A percentile compares a stretch with the other conserved stretches of the same genome.
Evolutionary conservation across 2,329 filamentous ascomycete genomes (phyloP).

Genomic region (Colletotrichum chlorophyti): DNA sequence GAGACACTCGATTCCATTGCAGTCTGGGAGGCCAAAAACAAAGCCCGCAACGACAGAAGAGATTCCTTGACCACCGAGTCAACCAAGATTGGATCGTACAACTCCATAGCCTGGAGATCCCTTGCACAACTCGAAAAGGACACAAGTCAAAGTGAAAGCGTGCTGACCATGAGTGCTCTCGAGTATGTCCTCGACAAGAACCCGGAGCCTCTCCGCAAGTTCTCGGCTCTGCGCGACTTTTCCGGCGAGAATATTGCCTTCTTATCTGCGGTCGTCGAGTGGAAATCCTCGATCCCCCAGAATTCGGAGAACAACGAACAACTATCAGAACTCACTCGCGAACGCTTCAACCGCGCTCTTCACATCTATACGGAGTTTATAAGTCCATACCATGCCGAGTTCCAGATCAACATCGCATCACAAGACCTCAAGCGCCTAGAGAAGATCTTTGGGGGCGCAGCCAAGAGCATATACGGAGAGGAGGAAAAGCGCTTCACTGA

Average conservation of each 20-base stretch:
- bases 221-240: conserved; percentile 71
- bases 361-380: conserved; percentile 69
- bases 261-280: conserved; percentile 62
- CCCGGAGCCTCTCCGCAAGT: conserved; percentile 65
- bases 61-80: conserved; percentile 36
- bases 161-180: conserved; percentile 62
- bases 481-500: conserved; percentile 41
- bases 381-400: conserved; percentile 66
- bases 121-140: conserved; percentile 45
- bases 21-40: conserved; percentile 49
- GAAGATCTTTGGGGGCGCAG: conserved; percentile 61
- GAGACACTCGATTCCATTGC: conserved; percentile 58
- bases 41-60: conserved; percentile 8
- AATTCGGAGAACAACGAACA: conserved; percentile 24
- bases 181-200: conserved; percentile 67
- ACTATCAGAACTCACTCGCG: conserved; percentile 45
- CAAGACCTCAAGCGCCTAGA: conserved; percentile 61
- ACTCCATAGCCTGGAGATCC: conserved; percentile 38
- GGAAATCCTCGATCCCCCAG: conserved; percentile 51
- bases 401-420: conserved; percentile 71
- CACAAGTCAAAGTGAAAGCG: conserved; percentile 38
- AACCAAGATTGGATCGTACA: conserved; percentile 29
- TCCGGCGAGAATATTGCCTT: conserved; percentile 77
- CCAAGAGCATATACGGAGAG: conserved; percentile 51
- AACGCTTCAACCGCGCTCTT: conserved; percentile 64